Percentiles rank a stretch among this genome's conserved stretches.
These are phyloP conservation scores for Cylindrotheca fusiformis DNA, from an alignment of 108 stramenopile species.

Conservation along the genomic window DNA sequence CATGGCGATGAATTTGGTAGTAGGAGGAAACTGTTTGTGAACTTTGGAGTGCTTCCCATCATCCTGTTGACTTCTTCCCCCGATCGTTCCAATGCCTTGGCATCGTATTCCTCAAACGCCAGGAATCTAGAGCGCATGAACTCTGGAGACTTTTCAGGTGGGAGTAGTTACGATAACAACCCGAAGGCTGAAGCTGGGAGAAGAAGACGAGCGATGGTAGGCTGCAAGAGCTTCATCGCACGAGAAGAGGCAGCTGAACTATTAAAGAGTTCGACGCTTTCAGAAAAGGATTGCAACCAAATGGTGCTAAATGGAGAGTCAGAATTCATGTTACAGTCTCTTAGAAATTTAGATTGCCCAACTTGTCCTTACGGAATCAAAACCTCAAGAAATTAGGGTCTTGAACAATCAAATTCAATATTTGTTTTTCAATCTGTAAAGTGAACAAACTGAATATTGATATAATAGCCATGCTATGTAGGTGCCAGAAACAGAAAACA, in stretches of 20 bases:
- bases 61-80: slow-evolving; percentile 11
- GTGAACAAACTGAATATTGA: too few relatives aligned
- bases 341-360: slow-evolving; percentile 55
- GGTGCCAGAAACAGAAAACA: too few relatives aligned
- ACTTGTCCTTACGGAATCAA: slow-evolving; percentile 58
- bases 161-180: slow-evolving; percentile 55
- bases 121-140: slow-evolving; percentile 47
- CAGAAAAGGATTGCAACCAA: slow-evolving; percentile 47
- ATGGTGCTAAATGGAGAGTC: slow-evolving; percentile 43
- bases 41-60: too few relatives aligned
- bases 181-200: slow-evolving; percentile 38
- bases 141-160: slow-evolving; percentile 50
- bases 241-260: slow-evolving; percentile 38
- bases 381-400: too few relatives aligned
- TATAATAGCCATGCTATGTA: too few relatives aligned
- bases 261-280: slow-evolving; percentile 17
- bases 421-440: too few relatives aligned
- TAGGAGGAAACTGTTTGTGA: too few relatives aligned
- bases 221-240: slow-evolving; percentile 46
- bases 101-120: slow-evolving; percentile 50
- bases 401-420: too few relatives aligned
- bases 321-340: slow-evolving; percentile 57
- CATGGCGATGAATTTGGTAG: too few relatives aligned
- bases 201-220: slow-evolving; percentile 50
- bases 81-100: slow-evolving; percentile 10